Evolutionary conservation across 805 yeast species (phyloP).

Genomic region (Saccharomycodes ludwigii): DNA sequence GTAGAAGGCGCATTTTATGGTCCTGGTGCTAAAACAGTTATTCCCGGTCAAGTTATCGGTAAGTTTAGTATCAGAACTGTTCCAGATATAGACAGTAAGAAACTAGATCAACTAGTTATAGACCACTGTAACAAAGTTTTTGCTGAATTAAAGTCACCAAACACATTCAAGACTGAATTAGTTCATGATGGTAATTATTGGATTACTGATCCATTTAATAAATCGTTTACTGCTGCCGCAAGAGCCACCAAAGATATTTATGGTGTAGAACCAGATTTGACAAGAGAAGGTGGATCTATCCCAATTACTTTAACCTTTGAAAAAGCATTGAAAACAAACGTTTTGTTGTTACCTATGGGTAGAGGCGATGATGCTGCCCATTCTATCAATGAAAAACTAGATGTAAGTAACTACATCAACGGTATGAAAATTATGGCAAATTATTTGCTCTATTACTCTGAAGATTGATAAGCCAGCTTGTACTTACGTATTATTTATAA

Average conservation of each 20-base stretch:
- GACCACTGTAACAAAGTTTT: constrained; percentile 59
- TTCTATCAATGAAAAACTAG: constrained; percentile 90
- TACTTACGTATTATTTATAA: no score
- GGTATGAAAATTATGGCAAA: constrained; percentile 93
- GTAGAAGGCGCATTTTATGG: constrained; percentile 95
- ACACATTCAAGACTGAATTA: constrained; percentile 56
- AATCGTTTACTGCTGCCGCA: constrained; percentile 84
- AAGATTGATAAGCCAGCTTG: constrained; percentile 13
- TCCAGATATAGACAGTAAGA: constrained; percentile 76
- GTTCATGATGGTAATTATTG: constrained; percentile 95
- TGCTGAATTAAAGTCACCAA: constrained; percentile 61
- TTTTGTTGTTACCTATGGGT: constrained; percentile 90
- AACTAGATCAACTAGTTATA: constrained; percentile 66
- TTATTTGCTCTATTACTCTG: constrained; percentile 77
- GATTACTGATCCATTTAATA: constrained; percentile 90
- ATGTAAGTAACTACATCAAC: constrained; percentile 77
- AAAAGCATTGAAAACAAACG: constrained; percentile 72
- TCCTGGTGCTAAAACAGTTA: constrained; percentile 95
- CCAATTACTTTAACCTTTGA: constrained; percentile 95
- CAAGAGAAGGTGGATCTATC: constrained; percentile 98
- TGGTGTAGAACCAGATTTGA: constrained; percentile 90
- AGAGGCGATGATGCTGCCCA: constrained; percentile 99
- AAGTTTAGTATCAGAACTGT: constrained; percentile 96
- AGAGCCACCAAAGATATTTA: constrained; percentile 91
- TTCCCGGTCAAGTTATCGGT: constrained; percentile 88